Evolutionary conservation across 495 filamentous ascomycete species (phyloP).

Genomic region (Penicillium ochrochloron): DNA sequence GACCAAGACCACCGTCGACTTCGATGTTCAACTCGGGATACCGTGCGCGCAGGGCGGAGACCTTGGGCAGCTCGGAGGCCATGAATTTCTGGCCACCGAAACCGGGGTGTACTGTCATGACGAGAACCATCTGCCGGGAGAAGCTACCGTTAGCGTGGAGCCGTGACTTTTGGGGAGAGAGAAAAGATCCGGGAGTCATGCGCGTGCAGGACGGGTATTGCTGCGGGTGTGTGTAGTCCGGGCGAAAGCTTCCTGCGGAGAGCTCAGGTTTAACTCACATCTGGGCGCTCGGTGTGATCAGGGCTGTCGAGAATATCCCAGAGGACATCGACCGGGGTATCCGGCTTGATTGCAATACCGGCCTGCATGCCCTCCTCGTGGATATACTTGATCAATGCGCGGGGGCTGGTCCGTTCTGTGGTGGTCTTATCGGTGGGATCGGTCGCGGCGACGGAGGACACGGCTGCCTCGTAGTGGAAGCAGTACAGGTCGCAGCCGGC

Average conservation of each 20-base stretch:
- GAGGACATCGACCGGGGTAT: slow-evolving; percentile 85
- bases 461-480: slow-evolving; percentile 99
- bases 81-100: slow-evolving; percentile 99
- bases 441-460: slow-evolving; percentile 80
- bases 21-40: slow-evolving; percentile 96
- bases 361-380: slow-evolving; percentile 88
- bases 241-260: background rate
- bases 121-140: slow-evolving; percentile 81
- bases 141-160: slow-evolving; percentile 14
- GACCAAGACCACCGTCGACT: slow-evolving; percentile 89
- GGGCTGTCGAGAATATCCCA: slow-evolving; percentile 82
- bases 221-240: background rate
- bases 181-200: background rate
- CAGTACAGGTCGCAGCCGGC: slow-evolving; percentile 98
- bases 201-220: background rate
- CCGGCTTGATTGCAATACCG: slow-evolving; percentile 94
- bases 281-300: slow-evolving; percentile 76
- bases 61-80: slow-evolving; percentile 92
- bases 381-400: slow-evolving; percentile 85
- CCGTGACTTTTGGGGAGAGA: background rate
- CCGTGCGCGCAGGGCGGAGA: slow-evolving; percentile 74
- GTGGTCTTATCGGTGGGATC: slow-evolving; percentile 67
- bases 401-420: slow-evolving; percentile 72
- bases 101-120: slow-evolving; percentile 98
- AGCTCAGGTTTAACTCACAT: slow-evolving; percentile 63